These are phyloP conservation scores for Nannizziopsis barbatae DNA, from an alignment of 2,329 filamentous ascomycete species.

Conservation along the genomic window DNA sequence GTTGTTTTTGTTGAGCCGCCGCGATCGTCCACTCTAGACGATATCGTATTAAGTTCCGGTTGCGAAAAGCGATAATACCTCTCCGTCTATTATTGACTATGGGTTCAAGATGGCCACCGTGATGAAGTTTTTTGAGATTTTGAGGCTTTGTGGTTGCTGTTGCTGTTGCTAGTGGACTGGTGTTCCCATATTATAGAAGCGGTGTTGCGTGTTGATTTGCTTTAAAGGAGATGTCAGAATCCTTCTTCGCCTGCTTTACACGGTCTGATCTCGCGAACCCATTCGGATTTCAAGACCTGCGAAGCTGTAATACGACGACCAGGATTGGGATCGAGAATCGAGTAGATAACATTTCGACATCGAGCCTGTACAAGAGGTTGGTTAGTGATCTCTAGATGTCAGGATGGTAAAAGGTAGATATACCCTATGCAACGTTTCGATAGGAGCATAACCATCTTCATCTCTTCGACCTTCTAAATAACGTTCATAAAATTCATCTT, in stretches of 20 bases:
- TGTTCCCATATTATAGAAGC: background rate
- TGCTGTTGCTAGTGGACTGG: background rate
- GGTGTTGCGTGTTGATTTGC: background rate
- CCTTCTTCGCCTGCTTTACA: constrained; percentile 96
- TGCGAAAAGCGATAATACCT: too few species aligned
- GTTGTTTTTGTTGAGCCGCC: too few species aligned
- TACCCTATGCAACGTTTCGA: constrained; percentile 89
- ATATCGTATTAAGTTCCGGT: too few species aligned
- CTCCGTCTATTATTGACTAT: too few species aligned
- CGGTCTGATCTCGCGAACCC: constrained; percentile 93
- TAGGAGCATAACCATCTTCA: constrained; percentile 90
- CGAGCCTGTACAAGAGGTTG: constrained; percentile 53
- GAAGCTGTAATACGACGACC: constrained; percentile 85
- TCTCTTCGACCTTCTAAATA: constrained; percentile 88
- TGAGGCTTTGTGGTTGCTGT: background rate
- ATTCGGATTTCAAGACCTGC: constrained; percentile 95
- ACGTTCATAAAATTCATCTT: constrained; percentile 92
- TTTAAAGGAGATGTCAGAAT: constrained; percentile 42
- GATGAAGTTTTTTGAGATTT: background rate
- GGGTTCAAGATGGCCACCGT: too few species aligned
- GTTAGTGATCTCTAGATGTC: constrained; percentile 16
- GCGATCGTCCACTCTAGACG: too few species aligned
- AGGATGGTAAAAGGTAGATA: constrained; percentile 29
- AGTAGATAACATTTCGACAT: constrained; percentile 98
- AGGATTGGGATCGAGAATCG: constrained; percentile 90